Base-by-base conservation (phyloP, 1,139 yeast species). In the Sugiyamaella castrensis region DNA sequence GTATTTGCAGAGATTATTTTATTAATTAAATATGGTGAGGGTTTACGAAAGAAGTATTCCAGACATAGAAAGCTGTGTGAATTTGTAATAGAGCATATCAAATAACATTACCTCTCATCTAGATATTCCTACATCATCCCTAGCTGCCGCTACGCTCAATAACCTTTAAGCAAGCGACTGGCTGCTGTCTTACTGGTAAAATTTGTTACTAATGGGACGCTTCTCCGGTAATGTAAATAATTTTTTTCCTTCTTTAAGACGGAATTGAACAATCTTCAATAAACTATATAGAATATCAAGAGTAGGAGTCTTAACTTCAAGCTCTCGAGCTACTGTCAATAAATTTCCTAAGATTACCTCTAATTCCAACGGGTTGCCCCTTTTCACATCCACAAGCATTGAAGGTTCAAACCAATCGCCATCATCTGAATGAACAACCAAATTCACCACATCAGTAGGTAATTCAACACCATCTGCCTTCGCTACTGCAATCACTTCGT, bases 361-460 rank as follows among this genome's bases (percentile, higher is more conserved):
- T 48, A 81, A 67, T 65, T 85, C 92, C 62, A 82, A 73, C 52
- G 80, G 79, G 58, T 82, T 83, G n/a, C 79, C 78, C 64, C 82
- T 82, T 51, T 84, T 73, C 28, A 75, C 71, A 63, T 84, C 92
- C 11, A 84, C 80, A 54, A 80, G 73, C 87, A 82, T 83, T 24
- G 87, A 82, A 0, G 88, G 89, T 28, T 76, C 67, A 60, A 81
- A 82, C 69, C 78, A 80, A 30, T 72, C 67, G 2, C 84, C 84
- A 57, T 79, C 84, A 49, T 82, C 83, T 40, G 77, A 71, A 58
- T 76, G 76, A 48, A 77, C 63, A 71, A 79, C 77, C 50, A 61
- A 65, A 12, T 80, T 76, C 46, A 74, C 70, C 39, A 69, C 64
- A 4, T 65, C 69, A 32, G 66, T 71, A 10, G 76, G 77, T 38